Evolutionary conservation across 345 rosid genomes (phyloP), one percentile per base, ranked within the genome.

Genomic region (Eucalyptus marginata): DNA sequence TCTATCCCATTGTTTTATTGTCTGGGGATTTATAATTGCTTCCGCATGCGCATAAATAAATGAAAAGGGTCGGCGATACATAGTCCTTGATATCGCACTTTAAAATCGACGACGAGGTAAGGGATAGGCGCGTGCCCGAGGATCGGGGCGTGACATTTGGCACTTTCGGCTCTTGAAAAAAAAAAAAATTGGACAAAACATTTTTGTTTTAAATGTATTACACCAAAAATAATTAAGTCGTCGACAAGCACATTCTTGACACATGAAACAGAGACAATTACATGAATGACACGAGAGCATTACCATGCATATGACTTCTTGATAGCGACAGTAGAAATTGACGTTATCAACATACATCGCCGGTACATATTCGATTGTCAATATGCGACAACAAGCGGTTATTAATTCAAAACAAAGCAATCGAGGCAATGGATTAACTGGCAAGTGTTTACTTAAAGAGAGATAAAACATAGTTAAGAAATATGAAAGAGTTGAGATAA

Each of bases 361-460:
- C 24, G 8, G 6, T 56, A 56, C 12, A 56, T 22, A 54, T 54
- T 54, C 4, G 59, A 56, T 2, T 56, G 62, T 56, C 13, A 11
- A 4, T 56, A 56, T 0, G 12, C 2, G 27, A 56, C 5, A 3
- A 56, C 0, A 2, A 22, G 3, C 10, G 0, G 5, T 56, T 56
- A 4, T 56, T 56, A 22, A 22, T 56, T 56, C 62, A 56, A 56
- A 24, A 56, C 62, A 22, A 56, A 56, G 27, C 62, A 56, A 20
- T 24, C 9, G 1, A 56, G 62, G 27, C 4, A 24, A 24, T 56
- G 62, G 62, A 56, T 22, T 56, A 56, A 56, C 62, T 0, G 62
- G 62, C 62, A 0, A 52, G 56, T 52, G 56, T 52, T 52, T 52
- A 52, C 56, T 8, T 56, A 1, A 56, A 56, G 29, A 56, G 62